Percentiles rank a stretch among this genome's conserved stretches.
These are phyloP conservation scores for Podaxis sp. DNA, from an alignment of 768 basidiomycete species.

Conservation along the genomic window DNA sequence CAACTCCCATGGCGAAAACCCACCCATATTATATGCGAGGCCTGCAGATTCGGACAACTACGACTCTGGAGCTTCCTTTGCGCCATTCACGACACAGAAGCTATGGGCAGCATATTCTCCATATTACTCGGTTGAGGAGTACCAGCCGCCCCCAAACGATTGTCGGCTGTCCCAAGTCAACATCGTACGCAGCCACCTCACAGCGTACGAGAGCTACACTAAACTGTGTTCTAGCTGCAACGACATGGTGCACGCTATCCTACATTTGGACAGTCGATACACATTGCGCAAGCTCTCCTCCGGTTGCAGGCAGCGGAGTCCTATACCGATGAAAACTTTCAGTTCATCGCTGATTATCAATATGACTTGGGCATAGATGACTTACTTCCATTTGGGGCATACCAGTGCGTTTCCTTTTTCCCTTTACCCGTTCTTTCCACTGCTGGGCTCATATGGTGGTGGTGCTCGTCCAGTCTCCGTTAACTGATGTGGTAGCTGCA, in stretches of 20 bases:
- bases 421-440: neutral
- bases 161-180: conserved; percentile 57
- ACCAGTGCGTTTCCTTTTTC: conserved; percentile 42
- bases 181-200: neutral
- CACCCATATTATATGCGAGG: neutral
- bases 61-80: conserved; percentile 5
- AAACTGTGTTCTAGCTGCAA: conserved; percentile 48
- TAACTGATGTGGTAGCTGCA: too few species aligned
- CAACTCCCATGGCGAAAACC: neutral
- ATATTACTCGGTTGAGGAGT: conserved; percentile 44
- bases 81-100: conserved; percentile 12
- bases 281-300: conserved; percentile 42
- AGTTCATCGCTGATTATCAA: conserved; percentile 55
- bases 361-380: conserved; percentile 56
- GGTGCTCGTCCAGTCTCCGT: too few species aligned
- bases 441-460: neutral
- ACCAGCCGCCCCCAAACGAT: conserved; percentile 37
- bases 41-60: neutral
- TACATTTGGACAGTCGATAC: conserved; percentile 40
- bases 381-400: conserved; percentile 63
- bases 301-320: conserved; percentile 47
- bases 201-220: neutral
- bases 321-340: conserved; percentile 40
- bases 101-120: conserved; percentile 64
- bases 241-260: conserved; percentile 81